These are phyloP conservation scores for Nematodospora anomalae DNA, from an alignment of 1,139 yeast genomes.

Conservation along the genomic window DNA sequence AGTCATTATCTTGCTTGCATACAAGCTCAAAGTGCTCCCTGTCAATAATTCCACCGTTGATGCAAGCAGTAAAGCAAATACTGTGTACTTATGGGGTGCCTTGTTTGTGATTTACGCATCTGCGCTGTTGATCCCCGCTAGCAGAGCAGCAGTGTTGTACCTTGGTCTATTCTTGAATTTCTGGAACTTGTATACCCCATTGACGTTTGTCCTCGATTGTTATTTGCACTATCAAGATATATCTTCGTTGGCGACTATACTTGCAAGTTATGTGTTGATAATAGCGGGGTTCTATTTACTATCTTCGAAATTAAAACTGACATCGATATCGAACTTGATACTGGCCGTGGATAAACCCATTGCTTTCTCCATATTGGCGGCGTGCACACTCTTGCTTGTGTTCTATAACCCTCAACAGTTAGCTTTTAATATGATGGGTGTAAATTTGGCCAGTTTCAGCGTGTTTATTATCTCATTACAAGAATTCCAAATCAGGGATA, in stretches of 20 bases:
- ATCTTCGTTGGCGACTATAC: conserved; percentile 2
- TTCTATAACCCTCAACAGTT: conserved; percentile 9
- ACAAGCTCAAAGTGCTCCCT: conserved; percentile 7
- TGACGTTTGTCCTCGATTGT: conserved; percentile 24
- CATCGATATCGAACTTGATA: conserved; percentile 8
- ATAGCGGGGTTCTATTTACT: conserved; percentile 10
- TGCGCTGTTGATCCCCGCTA: conserved; percentile 22
- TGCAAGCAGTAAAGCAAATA: conserved; percentile 2
- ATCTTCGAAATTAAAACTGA: conserved; percentile 2
- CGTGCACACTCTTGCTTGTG: conserved; percentile 1
- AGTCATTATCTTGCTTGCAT: conserved; percentile 6
- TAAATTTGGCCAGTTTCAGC: conserved; percentile 24
- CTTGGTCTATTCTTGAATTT: conserved; percentile 31
- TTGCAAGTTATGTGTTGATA: conserved; percentile 13
- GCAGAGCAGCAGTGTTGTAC: conserved; percentile 21
- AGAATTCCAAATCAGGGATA: conserved; percentile 22
- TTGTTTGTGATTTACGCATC: conserved; percentile 16
- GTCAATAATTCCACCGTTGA: conserved; percentile 4
- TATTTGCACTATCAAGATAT: conserved; percentile 13
- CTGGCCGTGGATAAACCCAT: conserved; percentile 4
- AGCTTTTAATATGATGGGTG: conserved; percentile 25
- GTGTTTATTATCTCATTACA: conserved; percentile 28
- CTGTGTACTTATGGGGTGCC: conserved; percentile 2
- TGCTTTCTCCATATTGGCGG: conserved; percentile 4
- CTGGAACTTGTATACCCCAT: conserved; percentile 27